A percentile compares a stretch with the other conserved stretches of the same genome.
Conservation (phyloP, 1,284 basidiomycete genomes). For the Hemileia vastatrix region DNA sequence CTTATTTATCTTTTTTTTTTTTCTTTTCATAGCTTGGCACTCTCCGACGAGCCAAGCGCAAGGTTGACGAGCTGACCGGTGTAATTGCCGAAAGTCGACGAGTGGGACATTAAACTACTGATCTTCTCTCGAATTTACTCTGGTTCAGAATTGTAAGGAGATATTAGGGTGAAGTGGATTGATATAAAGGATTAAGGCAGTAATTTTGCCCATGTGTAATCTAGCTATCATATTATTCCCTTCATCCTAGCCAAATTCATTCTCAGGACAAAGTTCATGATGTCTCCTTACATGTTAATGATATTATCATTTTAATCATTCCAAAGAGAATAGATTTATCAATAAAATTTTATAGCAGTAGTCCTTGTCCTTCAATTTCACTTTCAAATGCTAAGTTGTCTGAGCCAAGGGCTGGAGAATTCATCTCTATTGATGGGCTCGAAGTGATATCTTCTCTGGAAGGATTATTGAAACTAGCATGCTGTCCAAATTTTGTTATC, state of each 20-base stretch:
- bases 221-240: too few relatives aligned
- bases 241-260: background rate
- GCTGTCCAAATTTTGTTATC: too few relatives aligned
- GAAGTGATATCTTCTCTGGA: background rate
- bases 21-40: slow-evolving; percentile 65
- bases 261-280: too few relatives aligned
- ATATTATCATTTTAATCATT: too few relatives aligned
- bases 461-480: too few relatives aligned
- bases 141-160: background rate
- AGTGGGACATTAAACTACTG: slow-evolving; percentile 26
- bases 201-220: background rate
- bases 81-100: slow-evolving; percentile 87
- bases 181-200: background rate
- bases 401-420: too few relatives aligned
- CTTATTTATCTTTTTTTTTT: background rate
- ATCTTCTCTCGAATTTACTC: background rate
- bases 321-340: too few relatives aligned
- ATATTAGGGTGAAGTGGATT: background rate
- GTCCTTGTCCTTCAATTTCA: too few relatives aligned
- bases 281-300: too few relatives aligned
- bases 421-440: too few relatives aligned
- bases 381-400: too few relatives aligned
- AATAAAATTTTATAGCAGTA: too few relatives aligned
- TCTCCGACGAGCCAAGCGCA: slow-evolving; percentile 89
- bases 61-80: slow-evolving; percentile 81